phyloP scores from a whole-genome alignment of 1,284 basidiomycete species.

The Cryptococcus sp. region DNA sequence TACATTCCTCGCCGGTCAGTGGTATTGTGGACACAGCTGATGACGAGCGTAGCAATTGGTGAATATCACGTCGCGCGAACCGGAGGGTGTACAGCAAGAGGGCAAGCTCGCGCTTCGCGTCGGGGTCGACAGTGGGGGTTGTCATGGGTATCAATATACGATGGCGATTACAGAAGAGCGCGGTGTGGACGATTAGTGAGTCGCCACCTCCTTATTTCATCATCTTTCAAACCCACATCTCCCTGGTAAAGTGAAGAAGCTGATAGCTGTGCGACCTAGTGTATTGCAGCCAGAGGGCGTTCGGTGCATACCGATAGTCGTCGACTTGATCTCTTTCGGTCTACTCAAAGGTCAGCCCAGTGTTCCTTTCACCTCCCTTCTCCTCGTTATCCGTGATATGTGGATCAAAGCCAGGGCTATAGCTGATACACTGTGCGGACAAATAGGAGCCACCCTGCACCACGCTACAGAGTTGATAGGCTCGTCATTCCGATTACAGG shows the following conservation, averaged over 20 bases:
- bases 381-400: background rate
- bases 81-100: conserved; percentile 38
- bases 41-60: conserved; percentile 43
- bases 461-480: conserved; percentile 63
- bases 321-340: conserved; percentile 50
- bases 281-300: conserved; percentile 44
- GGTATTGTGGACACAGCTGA: conserved; percentile 1
- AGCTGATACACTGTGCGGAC: conserved; percentile 46
- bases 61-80: conserved; percentile 51
- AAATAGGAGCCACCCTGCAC: conserved; percentile 58
- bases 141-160: conserved; percentile 63
- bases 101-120: conserved; percentile 56
- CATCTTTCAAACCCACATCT: background rate
- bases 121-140: conserved; percentile 60
- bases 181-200: conserved; percentile 59
- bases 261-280: conserved; percentile 20
- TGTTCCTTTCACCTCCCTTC: background rate
- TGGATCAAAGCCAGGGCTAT: conserved; percentile 17
- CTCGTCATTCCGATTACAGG: conserved; percentile 57
- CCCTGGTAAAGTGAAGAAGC: background rate
- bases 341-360: conserved; percentile 47
- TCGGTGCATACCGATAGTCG: conserved; percentile 47
- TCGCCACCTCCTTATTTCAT: conserved; percentile 10
- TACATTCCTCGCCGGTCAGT: background rate
- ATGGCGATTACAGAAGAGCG: conserved; percentile 58